Evolutionary conservation across 176 grass and related monocot species (phyloP).

Genomic region (Oryza punctata): DNA sequence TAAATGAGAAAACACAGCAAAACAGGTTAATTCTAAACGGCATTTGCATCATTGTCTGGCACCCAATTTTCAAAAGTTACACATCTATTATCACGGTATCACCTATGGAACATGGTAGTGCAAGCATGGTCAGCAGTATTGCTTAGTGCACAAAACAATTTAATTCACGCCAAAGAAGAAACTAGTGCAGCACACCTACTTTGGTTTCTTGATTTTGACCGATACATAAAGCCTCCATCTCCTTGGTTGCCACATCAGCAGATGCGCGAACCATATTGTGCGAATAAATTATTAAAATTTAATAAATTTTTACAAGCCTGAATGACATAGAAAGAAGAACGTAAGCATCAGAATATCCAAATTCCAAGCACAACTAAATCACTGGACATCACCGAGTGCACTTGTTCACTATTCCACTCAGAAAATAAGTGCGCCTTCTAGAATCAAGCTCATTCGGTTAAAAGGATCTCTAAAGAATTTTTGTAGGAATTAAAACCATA

Average conservation of each 20-base stretch:
- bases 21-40: background rate
- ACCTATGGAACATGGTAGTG: too few relatives aligned
- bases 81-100: too few relatives aligned
- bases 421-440: too few relatives aligned
- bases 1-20: background rate
- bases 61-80: too few relatives aligned
- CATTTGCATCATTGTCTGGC: background rate
- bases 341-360: background rate
- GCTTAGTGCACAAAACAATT: constrained; percentile 1
- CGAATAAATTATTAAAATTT: background rate
- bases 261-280: constrained; percentile 28
- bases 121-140: too few relatives aligned
- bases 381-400: too few relatives aligned
- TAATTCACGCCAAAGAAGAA: background rate
- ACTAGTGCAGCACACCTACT: constrained; percentile 10
- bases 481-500: too few relatives aligned
- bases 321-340: constrained; percentile 13
- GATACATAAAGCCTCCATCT: constrained; percentile 44
- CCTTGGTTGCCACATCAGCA: constrained; percentile 25
- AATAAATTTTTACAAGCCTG: constrained; percentile 7
- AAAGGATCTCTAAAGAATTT: too few relatives aligned
- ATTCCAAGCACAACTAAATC: too few relatives aligned
- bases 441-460: too few relatives aligned
- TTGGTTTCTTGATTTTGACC: constrained; percentile 26
- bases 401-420: too few relatives aligned